Percentiles rank a stretch among this genome's conserved stretches.
Evolutionary conservation across 805 yeast genomes (phyloP).

Genomic region (Candida yuanshanica): DNA sequence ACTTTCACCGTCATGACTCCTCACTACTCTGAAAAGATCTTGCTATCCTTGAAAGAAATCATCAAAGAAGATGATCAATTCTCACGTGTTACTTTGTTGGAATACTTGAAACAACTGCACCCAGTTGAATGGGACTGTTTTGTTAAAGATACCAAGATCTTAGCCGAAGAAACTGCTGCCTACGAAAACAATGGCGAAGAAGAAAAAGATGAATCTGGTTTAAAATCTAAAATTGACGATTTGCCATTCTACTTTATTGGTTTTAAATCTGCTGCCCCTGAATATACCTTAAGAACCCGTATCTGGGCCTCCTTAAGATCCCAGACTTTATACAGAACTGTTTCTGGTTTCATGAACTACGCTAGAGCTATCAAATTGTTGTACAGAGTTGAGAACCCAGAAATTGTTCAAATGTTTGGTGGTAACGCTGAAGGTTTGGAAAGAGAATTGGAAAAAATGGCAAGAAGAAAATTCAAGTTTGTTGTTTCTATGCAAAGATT

Average conservation of each 20-base stretch:
- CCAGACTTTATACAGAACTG: constrained; percentile 94
- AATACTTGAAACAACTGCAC: constrained; percentile 90
- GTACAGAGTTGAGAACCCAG: constrained; percentile 93
- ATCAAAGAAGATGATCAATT: constrained; percentile 96
- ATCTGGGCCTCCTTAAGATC: constrained; percentile 98
- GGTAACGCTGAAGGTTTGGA: constrained; percentile 97
- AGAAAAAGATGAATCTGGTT: constrained; percentile 57
- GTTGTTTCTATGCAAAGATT: constrained; percentile 85
- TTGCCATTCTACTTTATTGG: constrained; percentile 94
- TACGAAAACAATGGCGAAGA: constrained; percentile 41
- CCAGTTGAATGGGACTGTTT: constrained; percentile 98
- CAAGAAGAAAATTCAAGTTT: constrained; percentile 75
- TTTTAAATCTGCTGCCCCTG: constrained; percentile 96
- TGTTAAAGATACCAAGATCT: constrained; percentile 89
- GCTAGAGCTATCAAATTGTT: constrained; percentile 91
- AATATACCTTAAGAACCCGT: constrained; percentile 91
- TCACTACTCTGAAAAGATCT: constrained; percentile 92
- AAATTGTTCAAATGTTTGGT: constrained; percentile 95
- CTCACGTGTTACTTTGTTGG: constrained; percentile 89
- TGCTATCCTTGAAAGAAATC: constrained; percentile 89
- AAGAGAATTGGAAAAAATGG: constrained; percentile 88
- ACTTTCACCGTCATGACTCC: constrained; percentile 96
- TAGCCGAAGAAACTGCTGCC: constrained; percentile 91
- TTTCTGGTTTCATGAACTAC: constrained; percentile 97
- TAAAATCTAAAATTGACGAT: constrained; percentile 84